Conservation (phyloP, 805 yeast genomes). For the Yamadazyma phyllophila region DNA sequence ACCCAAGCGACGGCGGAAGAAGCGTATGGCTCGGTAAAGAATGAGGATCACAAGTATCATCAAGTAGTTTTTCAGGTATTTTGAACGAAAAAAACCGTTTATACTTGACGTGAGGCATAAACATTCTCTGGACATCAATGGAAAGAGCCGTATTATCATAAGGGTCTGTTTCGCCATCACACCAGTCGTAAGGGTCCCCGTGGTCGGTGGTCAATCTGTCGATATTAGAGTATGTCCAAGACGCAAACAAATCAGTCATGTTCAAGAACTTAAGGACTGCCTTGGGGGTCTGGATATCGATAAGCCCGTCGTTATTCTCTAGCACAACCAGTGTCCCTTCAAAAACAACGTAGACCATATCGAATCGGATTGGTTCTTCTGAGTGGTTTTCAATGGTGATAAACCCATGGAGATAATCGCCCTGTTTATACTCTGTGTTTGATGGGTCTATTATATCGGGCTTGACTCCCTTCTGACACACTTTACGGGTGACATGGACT, state of each 20-base stretch:
- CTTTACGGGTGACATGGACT: slow-evolving; percentile 35
- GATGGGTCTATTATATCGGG: slow-evolving; percentile 35
- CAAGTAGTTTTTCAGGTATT: slow-evolving; percentile 40
- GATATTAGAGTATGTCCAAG: slow-evolving; percentile 45
- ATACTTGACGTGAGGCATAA: slow-evolving; percentile 38
- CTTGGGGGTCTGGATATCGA: slow-evolving; percentile 24
- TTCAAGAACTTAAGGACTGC: slow-evolving; percentile 38
- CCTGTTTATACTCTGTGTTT: slow-evolving; percentile 35
- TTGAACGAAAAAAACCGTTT: slow-evolving; percentile 42
- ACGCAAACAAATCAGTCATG: slow-evolving; percentile 44
- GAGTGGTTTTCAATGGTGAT: slow-evolving; percentile 36
- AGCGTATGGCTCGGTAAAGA: slow-evolving; percentile 32
- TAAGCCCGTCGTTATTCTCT: slow-evolving; percentile 22
- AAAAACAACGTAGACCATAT: slow-evolving; percentile 44
- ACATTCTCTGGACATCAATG: slow-evolving; percentile 34
- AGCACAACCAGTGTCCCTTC: slow-evolving; percentile 35
- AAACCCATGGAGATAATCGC: slow-evolving; percentile 44
- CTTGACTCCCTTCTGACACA: slow-evolving; percentile 38
- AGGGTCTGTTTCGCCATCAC: slow-evolving; percentile 45
- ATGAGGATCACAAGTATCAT: slow-evolving; percentile 38
- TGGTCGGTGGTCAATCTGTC: slow-evolving; percentile 38
- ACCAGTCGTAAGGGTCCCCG: slow-evolving; percentile 45
- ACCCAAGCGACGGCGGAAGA: slow-evolving; percentile 38
- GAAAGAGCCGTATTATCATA: slow-evolving; percentile 35
- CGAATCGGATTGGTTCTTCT: slow-evolving; percentile 34